Conservation (phyloP, 176 grass and related monocot species). For the Aegilops sharonensis region DNA sequence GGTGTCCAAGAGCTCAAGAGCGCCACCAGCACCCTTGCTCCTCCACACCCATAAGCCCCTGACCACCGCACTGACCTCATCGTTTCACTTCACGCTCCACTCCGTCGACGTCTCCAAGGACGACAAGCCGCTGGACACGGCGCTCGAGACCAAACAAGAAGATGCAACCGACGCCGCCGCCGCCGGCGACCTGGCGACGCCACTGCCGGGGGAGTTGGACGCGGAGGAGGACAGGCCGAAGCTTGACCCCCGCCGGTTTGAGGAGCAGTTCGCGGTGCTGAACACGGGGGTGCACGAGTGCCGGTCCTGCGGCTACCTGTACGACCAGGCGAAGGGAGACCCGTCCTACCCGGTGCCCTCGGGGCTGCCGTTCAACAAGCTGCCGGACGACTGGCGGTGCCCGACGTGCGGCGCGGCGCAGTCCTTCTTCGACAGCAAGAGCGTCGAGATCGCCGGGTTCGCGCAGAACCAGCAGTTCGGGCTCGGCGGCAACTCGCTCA, state of each 20-base stretch:
- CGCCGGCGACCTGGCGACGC: neutral
- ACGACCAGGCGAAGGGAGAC: conserved; percentile 80
- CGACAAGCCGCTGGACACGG: conserved; percentile 57
- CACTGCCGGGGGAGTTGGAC: neutral
- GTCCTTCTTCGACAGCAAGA: conserved; percentile 93
- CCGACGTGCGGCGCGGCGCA: conserved; percentile 80
- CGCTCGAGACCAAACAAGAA: conserved; percentile 6
- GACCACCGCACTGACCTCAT: neutral
- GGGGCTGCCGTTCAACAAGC: conserved; percentile 70
- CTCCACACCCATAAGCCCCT: conserved; percentile 20
- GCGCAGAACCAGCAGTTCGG: conserved; percentile 96
- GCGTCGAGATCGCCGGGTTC: conserved; percentile 86
- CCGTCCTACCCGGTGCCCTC: conserved; percentile 77
- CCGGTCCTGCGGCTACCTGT: conserved; percentile 81
- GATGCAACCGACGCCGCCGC: neutral
- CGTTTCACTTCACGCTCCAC: conserved; percentile 27
- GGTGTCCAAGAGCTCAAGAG: conserved; percentile 22
- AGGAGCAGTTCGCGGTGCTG: conserved; percentile 92
- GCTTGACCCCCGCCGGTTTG: conserved; percentile 61
- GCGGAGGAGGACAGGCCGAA: conserved; percentile 9
- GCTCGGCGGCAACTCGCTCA: conserved; percentile 81
- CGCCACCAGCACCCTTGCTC: neutral
- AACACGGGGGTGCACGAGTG: conserved; percentile 91
- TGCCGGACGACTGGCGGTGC: conserved; percentile 87
- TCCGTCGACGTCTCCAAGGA: conserved; percentile 83